phyloP scores from a whole-genome alignment of 495 filamentous ascomycete species.

The Sabuloglossum arenarium region DNA sequence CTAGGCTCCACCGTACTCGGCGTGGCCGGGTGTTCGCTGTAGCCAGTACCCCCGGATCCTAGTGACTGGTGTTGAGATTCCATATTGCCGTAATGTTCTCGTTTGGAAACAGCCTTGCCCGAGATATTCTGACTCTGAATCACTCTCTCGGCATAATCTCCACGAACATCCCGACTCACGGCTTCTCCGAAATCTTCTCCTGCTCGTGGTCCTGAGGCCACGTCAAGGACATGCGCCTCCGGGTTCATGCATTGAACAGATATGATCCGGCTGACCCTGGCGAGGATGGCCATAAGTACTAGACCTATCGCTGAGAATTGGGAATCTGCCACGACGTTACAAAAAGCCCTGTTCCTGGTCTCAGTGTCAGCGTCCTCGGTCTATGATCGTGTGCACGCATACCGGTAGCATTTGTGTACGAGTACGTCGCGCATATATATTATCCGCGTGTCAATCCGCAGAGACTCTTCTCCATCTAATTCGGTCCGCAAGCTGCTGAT shows the following conservation, averaged over 20 bases:
- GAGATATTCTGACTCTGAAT: background rate
- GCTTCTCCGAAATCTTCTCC: conserved; percentile 1
- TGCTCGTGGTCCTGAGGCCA: background rate
- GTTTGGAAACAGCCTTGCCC: background rate
- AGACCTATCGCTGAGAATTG: conserved; percentile 68
- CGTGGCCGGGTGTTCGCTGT: no score
- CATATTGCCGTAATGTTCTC: no score
- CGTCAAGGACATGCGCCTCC: background rate
- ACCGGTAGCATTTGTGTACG: conserved; percentile 1
- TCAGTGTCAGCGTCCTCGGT: background rate
- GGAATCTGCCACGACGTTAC: conserved; percentile 43
- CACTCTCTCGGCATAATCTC: background rate
- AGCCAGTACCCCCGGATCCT: no score
- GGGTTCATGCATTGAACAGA: background rate
- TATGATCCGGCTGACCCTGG: conserved; percentile 24
- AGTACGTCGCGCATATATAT: background rate
- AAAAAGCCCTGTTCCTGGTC: conserved; percentile 33
- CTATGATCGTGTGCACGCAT: background rate
- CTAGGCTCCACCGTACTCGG: no score
- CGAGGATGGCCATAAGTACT: conserved; percentile 43
- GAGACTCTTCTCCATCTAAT: background rate
- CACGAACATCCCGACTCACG: background rate
- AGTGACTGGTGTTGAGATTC: no score
- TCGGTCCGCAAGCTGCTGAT: conserved; percentile 24
- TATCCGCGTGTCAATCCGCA: background rate